Evolutionary conservation across 1,284 basidiomycete species (phyloP).

Genomic region (Tausonia pullulans): DNA sequence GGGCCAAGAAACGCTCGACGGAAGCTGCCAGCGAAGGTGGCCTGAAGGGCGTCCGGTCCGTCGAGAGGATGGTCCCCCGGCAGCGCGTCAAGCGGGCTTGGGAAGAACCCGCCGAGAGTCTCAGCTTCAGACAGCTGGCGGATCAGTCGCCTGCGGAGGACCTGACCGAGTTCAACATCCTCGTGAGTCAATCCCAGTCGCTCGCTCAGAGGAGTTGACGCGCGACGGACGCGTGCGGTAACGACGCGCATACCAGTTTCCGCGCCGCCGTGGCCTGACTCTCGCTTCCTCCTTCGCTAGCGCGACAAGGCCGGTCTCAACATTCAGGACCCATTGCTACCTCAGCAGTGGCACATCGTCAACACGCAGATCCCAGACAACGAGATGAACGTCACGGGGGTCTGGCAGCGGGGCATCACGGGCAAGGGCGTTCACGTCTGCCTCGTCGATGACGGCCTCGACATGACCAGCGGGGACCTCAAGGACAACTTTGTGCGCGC

Average conservation of each 20-base stretch:
- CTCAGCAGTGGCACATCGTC: conserved; percentile 74
- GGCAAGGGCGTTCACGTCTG: conserved; percentile 80
- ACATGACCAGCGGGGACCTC: conserved; percentile 78
- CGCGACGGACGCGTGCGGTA: conserved; percentile 41
- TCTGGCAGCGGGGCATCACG: conserved; percentile 64
- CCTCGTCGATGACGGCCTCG: conserved; percentile 91
- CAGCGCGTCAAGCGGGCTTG: conserved; percentile 10
- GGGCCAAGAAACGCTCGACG: conserved; percentile 43
- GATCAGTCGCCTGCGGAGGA: background rate
- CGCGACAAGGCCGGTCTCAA: conserved; percentile 46
- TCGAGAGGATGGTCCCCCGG: conserved; percentile 10
- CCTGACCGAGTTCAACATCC: conserved; percentile 8
- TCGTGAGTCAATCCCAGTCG: background rate
- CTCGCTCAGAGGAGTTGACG: conserved; percentile 19
- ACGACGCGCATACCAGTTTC: conserved; percentile 24
- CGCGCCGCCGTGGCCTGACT: conserved; percentile 43
- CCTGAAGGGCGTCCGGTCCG: background rate
- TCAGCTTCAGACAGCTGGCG: background rate
- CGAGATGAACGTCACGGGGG: conserved; percentile 41
- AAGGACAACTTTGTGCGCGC: conserved; percentile 76
- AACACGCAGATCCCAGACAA: conserved; percentile 35
- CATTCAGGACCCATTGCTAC: conserved; percentile 78
- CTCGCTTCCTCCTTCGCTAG: conserved; percentile 26
- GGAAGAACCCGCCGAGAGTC: background rate
- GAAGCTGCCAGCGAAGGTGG: conserved; percentile 40